Evolutionary conservation across 1,139 yeast species (phyloP).

Genomic region (Taphrina communis): DNA sequence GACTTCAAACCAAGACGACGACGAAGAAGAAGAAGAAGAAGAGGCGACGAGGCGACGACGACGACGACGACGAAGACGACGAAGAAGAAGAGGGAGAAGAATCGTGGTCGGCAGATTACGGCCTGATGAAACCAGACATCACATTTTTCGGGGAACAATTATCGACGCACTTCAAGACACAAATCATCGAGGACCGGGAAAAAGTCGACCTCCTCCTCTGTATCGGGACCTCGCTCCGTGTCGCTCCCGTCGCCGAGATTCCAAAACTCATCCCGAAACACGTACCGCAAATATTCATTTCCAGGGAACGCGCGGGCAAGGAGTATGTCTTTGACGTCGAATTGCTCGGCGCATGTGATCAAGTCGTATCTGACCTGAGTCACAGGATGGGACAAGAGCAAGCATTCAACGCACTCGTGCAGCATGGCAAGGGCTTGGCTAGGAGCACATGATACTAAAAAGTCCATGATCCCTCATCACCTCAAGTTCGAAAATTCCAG

Average conservation of each 20-base stretch:
- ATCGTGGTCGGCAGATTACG: conserved; percentile 49
- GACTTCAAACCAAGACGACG: neutral
- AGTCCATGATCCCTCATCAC: too few relatives aligned
- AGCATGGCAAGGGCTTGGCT: neutral
- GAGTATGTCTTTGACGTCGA: conserved; percentile 83
- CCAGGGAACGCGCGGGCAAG: conserved; percentile 72
- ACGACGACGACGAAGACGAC: conserved; percentile 30
- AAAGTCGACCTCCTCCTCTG: conserved; percentile 82
- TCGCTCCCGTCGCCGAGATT: conserved; percentile 93
- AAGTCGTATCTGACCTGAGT: conserved; percentile 72
- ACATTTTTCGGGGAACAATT: conserved; percentile 92
- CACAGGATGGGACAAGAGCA: conserved; percentile 65
- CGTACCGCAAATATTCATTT: conserved; percentile 83
- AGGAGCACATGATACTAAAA: neutral
- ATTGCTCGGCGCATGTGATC: conserved; percentile 75
- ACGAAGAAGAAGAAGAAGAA: conserved; percentile 38
- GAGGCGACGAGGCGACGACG: neutral
- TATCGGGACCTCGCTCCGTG: conserved; percentile 92
- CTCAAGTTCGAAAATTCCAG: too few relatives aligned
- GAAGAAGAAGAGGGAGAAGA: conserved; percentile 22
- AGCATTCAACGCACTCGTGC: conserved; percentile 17
- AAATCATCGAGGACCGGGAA: conserved; percentile 60
- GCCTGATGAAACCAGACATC: conserved; percentile 94
- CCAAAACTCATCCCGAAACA: conserved; percentile 72
- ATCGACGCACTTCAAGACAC: conserved; percentile 73